These are phyloP conservation scores for Erythrobasidium yunnanense DNA, from an alignment of 768 basidiomycete species.

Conservation along the genomic window DNA sequence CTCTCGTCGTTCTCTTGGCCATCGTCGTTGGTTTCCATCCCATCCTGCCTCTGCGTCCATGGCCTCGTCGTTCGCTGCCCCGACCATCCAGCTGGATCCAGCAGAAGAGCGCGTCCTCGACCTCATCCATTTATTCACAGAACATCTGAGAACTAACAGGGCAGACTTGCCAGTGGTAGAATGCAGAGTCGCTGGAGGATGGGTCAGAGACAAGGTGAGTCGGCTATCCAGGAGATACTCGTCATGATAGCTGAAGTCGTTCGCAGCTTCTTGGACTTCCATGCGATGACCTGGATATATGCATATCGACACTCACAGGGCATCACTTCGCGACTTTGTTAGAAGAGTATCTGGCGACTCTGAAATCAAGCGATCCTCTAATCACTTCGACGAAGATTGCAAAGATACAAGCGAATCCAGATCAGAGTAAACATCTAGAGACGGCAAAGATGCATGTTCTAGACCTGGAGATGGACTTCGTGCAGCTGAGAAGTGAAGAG, in stretches of 20 bases:
- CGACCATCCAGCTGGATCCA: slow-evolving; percentile 8
- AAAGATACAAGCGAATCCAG: slow-evolving; percentile 84
- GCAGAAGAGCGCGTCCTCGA: slow-evolving; percentile 15
- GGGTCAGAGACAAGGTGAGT: slow-evolving; percentile 93
- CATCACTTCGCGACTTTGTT: slow-evolving; percentile 73
- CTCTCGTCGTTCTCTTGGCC: neutral
- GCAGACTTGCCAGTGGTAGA: slow-evolving; percentile 41
- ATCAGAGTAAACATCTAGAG: slow-evolving; percentile 95
- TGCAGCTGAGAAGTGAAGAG: slow-evolving; percentile 75
- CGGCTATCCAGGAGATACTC: too few species aligned
- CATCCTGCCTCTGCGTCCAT: neutral
- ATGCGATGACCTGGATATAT: slow-evolving; percentile 88
- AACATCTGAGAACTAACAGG: slow-evolving; percentile 28
- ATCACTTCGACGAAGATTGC: slow-evolving; percentile 46
- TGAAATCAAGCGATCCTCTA: slow-evolving; percentile 34
- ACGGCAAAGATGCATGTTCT: slow-evolving; percentile 75
- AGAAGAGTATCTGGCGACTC: slow-evolving; percentile 49
- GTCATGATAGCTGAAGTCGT: neutral
- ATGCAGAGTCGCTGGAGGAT: slow-evolving; percentile 91
- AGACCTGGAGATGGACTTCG: slow-evolving; percentile 77
- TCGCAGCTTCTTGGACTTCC: slow-evolving; percentile 60
- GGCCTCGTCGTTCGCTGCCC: neutral
- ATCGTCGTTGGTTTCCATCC: too few species aligned
- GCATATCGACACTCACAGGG: slow-evolving; percentile 79
- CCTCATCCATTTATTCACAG: slow-evolving; percentile 30